Percentiles rank a stretch among this genome's conserved stretches.
Conservation (phyloP, 495 filamentous ascomycete species). For the Penicillium daleae region DNA sequence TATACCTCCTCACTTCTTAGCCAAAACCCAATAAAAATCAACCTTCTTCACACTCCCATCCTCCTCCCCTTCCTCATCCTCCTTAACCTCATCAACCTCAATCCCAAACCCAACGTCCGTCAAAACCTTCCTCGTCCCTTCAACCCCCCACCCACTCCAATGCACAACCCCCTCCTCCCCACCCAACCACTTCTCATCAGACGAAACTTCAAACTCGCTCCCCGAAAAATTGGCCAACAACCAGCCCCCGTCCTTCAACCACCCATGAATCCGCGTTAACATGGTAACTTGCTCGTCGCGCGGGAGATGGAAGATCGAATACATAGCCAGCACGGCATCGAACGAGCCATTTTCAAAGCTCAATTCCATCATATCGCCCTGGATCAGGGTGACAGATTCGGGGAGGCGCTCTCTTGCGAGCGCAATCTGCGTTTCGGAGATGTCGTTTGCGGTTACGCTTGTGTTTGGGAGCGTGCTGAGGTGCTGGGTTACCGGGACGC, state of each 20-base stretch:
- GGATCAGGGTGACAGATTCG: conserved; percentile 24
- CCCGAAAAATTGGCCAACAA: conserved; percentile 45
- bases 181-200: conserved; percentile 32
- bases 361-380: conserved; percentile 48
- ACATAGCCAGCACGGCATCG: conserved; percentile 47
- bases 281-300: conserved; percentile 42
- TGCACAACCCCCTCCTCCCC: conserved; percentile 34
- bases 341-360: conserved; percentile 33
- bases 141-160: conserved; percentile 47
- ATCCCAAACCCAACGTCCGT: conserved; percentile 26
- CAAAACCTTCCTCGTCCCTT: conserved; percentile 27
- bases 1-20: conserved; percentile 18
- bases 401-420: conserved; percentile 33
- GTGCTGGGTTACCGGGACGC: conserved; percentile 39
- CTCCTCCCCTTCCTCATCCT: conserved; percentile 23
- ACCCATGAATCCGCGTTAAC: conserved; percentile 35
- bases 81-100: conserved; percentile 26
- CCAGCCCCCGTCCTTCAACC: conserved; percentile 47
- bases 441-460: conserved; percentile 44
- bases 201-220: conserved; percentile 21
- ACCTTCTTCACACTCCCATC: conserved; percentile 12
- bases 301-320: conserved; percentile 51
- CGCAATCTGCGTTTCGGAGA: conserved; percentile 39
- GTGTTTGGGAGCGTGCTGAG: conserved; percentile 20
- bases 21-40: conserved; percentile 29